A percentile compares a stretch with the other conserved stretches of the same genome.
Conservation (phyloP, 176 grass and related monocot species). For the Calamus simplicifolius region DNA sequence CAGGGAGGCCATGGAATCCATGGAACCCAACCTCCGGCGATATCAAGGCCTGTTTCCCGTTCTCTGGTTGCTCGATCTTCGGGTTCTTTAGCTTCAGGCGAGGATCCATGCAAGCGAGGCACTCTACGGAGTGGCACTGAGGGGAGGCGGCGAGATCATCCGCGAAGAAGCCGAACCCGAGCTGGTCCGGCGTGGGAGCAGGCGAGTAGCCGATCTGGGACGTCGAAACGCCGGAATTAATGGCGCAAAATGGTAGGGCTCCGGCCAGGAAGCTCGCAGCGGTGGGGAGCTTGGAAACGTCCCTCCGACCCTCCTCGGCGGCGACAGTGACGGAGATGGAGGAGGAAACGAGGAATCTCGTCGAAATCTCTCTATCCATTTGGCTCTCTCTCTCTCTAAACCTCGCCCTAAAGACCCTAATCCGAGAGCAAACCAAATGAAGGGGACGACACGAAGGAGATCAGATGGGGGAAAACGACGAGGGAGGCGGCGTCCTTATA, state of each 20-base stretch:
- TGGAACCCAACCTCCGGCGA: background rate
- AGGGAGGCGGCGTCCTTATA: background rate
- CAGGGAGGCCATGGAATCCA: constrained; percentile 7
- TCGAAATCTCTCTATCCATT: constrained; percentile 8
- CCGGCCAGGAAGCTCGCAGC: no score
- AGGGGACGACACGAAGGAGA: no score
- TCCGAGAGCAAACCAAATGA: background rate
- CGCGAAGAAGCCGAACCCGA: background rate
- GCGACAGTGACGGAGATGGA: background rate
- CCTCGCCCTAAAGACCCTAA: no score
- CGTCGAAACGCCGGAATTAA: background rate
- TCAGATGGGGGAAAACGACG: no score
- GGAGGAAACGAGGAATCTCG: background rate
- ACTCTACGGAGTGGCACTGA: no score
- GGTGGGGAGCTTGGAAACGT: no score
- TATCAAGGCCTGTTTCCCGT: background rate
- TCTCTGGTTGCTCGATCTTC: constrained; percentile 5
- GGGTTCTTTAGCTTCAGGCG: background rate
- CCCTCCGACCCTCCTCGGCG: no score
- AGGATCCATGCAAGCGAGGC: background rate
- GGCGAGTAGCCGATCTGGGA: background rate
- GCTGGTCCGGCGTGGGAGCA: background rate
- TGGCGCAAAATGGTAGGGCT: background rate
- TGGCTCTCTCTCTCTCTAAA: background rate
- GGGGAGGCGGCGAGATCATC: background rate